Base-by-base conservation (phyloP, 805 yeast species). In the Teunomyces cretensis region DNA sequence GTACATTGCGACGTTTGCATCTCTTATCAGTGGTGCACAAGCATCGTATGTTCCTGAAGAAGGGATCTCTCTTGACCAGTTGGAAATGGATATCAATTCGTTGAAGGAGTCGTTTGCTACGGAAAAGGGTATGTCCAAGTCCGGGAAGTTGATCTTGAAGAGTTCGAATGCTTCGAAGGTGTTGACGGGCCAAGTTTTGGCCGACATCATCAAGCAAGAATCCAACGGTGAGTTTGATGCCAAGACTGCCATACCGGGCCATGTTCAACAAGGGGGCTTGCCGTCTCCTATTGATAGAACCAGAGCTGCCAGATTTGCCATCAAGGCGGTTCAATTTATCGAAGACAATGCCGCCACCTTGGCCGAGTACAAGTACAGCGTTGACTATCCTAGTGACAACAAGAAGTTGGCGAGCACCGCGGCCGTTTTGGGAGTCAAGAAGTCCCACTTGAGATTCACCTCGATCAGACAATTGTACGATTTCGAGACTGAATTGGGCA, bases 181-280 rank as follows among this genome's bases (percentile, higher is more conserved):
- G 13, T 88, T 87, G 69, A 79, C 90, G 13, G 86, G 97, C 6
- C 83, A 87, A 52, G 74, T 88, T 47, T 76, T 94, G 57, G 89
- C 96, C 12, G 83, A 87, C 49, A 88, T 94, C 46, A 84, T 92
- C 56, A 81, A 83, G 49, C 86, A 86, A 59, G 91, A 88, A 57
- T 83, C 90, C 30, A 67, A 77, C 31, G 88, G 86, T 39, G 76
- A 75, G 53, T 94, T 88, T 62, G 97, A 91, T 58, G 86, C 94
- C 13, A 84, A 95, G 64, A 90, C 96, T 4, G 98, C 98, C 12
- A 81, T 91, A 48, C 99, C 99, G 22, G 99, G 99, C 26, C 98
- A 92, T 62, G 94, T 92, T 47, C 99, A 94, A 75, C 99, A 94
- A 70, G 99, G 99, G 64, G 94, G 91, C 48, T 79, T 82, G 43